These are phyloP conservation scores for Blastomyces silverae DNA, from an alignment of 2,329 filamentous ascomycete species.

Conservation along the genomic window DNA sequence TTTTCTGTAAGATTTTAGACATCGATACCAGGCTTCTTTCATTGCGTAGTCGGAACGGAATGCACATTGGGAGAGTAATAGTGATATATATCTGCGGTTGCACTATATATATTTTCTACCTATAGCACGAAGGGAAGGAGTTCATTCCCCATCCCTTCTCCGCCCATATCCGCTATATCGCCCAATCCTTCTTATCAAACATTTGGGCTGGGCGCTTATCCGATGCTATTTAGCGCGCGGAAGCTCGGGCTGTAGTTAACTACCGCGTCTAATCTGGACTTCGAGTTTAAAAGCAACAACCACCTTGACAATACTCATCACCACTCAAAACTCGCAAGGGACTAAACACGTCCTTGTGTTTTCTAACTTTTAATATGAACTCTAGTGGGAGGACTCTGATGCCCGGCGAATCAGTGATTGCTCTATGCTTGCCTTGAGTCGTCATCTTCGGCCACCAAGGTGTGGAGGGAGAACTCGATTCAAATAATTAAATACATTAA, in stretches of 20 bases:
- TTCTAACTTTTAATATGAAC: not conserved
- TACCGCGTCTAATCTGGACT: not conserved
- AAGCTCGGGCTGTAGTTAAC: not conserved
- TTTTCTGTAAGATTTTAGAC: too few species aligned
- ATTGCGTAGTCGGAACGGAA: not conserved
- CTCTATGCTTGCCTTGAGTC: not conserved
- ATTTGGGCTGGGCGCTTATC: too few species aligned
- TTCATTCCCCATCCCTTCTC: not conserved
- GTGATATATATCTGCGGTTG: too few species aligned
- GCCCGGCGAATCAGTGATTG: not conserved
- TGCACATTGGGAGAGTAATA: not conserved
- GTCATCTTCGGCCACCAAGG: too few species aligned
- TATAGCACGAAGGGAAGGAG: too few species aligned
- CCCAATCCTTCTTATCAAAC: too few species aligned
- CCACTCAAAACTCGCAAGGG: not conserved
- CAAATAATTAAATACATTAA: not conserved
- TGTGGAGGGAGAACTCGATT: too few species aligned
- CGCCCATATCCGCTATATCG: not conserved
- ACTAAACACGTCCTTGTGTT: not conserved
- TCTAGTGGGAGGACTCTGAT: not conserved
- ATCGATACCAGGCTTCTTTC: not conserved
- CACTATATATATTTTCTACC: too few species aligned
- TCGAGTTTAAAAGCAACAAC: not conserved
- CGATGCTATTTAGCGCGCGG: not conserved
- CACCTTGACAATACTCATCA: too few species aligned